Evolutionary conservation across 139 green algal species (phyloP).

Genomic region (Micractinium conductrix): DNA sequence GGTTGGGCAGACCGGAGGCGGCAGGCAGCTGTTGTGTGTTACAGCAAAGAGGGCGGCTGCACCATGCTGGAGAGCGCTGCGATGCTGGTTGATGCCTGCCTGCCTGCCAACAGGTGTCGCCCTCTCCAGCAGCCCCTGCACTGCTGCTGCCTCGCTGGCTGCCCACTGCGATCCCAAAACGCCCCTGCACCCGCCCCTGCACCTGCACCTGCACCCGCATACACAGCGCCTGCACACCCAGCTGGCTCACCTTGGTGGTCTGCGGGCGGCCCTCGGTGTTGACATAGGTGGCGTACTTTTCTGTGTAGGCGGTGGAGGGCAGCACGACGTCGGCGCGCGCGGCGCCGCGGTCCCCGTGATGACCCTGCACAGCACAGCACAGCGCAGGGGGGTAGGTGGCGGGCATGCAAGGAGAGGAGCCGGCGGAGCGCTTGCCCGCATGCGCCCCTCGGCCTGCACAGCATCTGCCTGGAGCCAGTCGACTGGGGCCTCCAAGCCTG

Average conservation of each 20-base stretch:
- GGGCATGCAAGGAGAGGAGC: not conserved
- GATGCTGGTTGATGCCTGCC: too few relatives aligned
- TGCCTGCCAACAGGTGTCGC: not conserved
- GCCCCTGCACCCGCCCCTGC: too few relatives aligned
- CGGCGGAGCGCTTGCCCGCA: too few relatives aligned
- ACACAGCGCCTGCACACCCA: too few relatives aligned
- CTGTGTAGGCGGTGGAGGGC: constrained; percentile 90
- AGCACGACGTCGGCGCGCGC: constrained; percentile 92
- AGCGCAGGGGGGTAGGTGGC: not conserved
- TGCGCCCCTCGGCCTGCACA: too few relatives aligned
- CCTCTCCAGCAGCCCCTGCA: not conserved
- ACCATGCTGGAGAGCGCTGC: too few relatives aligned
- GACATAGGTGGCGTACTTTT: constrained; percentile 89
- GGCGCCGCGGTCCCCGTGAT: constrained; percentile 95
- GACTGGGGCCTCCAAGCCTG: too few relatives aligned
- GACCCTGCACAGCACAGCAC: constrained; percentile 68
- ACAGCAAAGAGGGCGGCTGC: too few relatives aligned
- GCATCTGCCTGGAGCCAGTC: too few relatives aligned
- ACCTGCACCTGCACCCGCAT: not conserved
- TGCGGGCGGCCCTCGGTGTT: constrained; percentile 97
- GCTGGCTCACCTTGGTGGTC: constrained; percentile 65
- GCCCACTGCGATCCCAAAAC: not conserved
- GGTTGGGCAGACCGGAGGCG: not conserved
- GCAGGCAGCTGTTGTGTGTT: not conserved
- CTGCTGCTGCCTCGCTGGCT: not conserved